phyloP scores from a whole-genome alignment of 495 filamentous ascomycete species.

The Beverwykella pulmonaria region DNA sequence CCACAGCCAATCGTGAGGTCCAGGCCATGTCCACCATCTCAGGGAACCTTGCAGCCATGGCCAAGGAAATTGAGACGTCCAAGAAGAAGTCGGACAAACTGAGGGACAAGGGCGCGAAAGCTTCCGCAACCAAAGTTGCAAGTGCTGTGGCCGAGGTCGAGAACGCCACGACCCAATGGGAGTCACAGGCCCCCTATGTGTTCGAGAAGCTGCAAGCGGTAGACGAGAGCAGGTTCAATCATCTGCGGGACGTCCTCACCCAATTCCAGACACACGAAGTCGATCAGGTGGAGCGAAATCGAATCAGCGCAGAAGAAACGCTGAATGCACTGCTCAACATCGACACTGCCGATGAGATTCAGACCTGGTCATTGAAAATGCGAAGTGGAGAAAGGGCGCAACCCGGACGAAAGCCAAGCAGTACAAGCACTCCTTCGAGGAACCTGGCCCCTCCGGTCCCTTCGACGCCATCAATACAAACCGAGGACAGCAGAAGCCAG shows the following conservation, averaged over 20 bases:
- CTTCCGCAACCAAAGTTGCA: conserved; percentile 77
- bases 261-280: conserved; percentile 91
- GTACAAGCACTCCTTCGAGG: conserved; percentile 26
- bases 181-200: conserved; percentile 92
- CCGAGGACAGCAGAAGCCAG: conserved; percentile 42
- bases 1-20: conserved; percentile 76
- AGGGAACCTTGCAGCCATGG: conserved; percentile 75
- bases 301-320: conserved; percentile 76
- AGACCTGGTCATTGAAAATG: conserved; percentile 70
- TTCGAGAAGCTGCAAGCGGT: conserved; percentile 92
- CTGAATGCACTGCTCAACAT: conserved; percentile 85
- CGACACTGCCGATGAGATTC: conserved; percentile 85
- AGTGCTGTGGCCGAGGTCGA: conserved; percentile 73
- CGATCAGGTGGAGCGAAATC: conserved; percentile 79
- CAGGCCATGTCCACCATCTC: conserved; percentile 80
- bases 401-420: conserved; percentile 38
- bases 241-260: conserved; percentile 88
- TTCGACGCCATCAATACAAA: conserved; percentile 26
- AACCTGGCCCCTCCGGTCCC: conserved; percentile 23
- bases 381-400: conserved; percentile 36
- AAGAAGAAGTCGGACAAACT: conserved; percentile 89
- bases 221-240: conserved; percentile 87
- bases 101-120: conserved; percentile 75
- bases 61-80: conserved; percentile 80
- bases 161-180: conserved; percentile 81